Evolutionary conservation across 1,139 yeast genomes (phyloP), one percentile per base, ranked within the genome.

Genomic region (Kodamaea ohmeri): DNA sequence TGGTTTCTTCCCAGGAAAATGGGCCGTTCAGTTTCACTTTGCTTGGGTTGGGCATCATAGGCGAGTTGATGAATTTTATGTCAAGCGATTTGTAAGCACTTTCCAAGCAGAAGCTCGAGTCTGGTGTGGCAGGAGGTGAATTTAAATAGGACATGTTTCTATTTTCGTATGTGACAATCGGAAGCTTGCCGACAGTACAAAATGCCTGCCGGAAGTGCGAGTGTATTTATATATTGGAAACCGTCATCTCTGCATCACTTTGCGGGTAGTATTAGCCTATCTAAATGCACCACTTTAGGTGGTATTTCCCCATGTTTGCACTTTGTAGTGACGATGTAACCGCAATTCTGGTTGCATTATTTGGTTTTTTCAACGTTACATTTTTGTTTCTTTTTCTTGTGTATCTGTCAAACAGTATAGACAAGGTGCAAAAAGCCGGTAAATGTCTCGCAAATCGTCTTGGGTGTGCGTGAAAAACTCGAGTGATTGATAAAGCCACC

Each of bases 11-110:
- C 76, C 76, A 71, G 3, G 58, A 44, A 43, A 50, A 55, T 3
- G 58, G 56, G 16, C 42, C 34, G 15, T 44, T 46, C 25, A 53
- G 53, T 40, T 60, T 61, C 18, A 66, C 55, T 46, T 70, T 69
- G 38, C 68, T 62, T 2, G 71, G 60, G 34, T 60, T 54, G 16
- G 74, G 73, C 74, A 69, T 69, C 39, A 59, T 55, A 15, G 65
- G 61, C 28, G 62, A 55, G 28, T 61, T 55, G 17, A 66, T 51
- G 34, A 59, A 47, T 30, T 49, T 53, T 34, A 60, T 48, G 21
- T 56, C 52, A 35, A 53, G 42, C 29, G 43, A 40, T 42, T 47
- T 37, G 45, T 49, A 41, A 37, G 43, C 38, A 30, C 39, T 44
- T 27, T 42, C 51, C 19, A 46, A 37, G 17, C 28, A 33, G 15